These are phyloP conservation scores for Teratosphaeria destructans DNA, from an alignment of 2,329 filamentous ascomycete species.

Conservation along the genomic window DNA sequence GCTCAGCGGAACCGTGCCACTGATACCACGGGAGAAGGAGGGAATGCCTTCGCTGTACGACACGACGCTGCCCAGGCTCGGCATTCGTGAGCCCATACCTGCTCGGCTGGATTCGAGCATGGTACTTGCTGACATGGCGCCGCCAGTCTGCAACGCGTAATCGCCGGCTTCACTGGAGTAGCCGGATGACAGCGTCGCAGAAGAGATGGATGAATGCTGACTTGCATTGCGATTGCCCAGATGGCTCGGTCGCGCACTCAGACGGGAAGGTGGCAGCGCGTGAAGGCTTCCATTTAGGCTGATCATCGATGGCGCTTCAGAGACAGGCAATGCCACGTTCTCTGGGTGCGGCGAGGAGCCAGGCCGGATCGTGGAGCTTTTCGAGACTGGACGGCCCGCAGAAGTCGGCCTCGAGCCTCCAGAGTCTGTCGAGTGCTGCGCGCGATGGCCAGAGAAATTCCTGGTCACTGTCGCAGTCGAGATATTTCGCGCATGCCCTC, in stretches of 20 bases:
- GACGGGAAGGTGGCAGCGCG: slow-evolving; percentile 4
- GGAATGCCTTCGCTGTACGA: slow-evolving; percentile 44
- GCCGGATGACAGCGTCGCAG: slow-evolving; percentile 43
- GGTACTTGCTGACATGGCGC: slow-evolving; percentile 48
- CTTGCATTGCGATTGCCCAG: slow-evolving; percentile 45
- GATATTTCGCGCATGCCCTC: slow-evolving; percentile 11
- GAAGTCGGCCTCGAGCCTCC: background rate
- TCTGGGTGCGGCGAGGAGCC: slow-evolving; percentile 10
- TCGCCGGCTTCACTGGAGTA: slow-evolving; percentile 69
- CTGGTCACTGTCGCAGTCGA: slow-evolving; percentile 6
- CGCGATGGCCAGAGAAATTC: background rate
- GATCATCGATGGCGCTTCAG: slow-evolving; percentile 1
- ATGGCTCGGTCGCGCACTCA: slow-evolving; percentile 43
- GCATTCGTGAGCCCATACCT: slow-evolving; percentile 57
- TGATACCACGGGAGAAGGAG: slow-evolving; percentile 19
- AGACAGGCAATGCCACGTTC: slow-evolving; percentile 2
- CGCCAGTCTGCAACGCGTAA: slow-evolving; percentile 72
- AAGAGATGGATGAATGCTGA: slow-evolving; percentile 50
- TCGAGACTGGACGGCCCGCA: slow-evolving; percentile 8
- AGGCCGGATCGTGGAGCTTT: slow-evolving; percentile 11
- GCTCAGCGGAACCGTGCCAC: slow-evolving; percentile 19
- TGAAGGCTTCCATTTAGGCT: slow-evolving; percentile 4
- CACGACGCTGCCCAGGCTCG: slow-evolving; percentile 82
- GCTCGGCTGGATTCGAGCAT: slow-evolving; percentile 26
- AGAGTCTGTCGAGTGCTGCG: background rate